phyloP scores from a whole-genome alignment of 2,329 filamentous ascomycete species.

The Hypoxylon sp. region DNA sequence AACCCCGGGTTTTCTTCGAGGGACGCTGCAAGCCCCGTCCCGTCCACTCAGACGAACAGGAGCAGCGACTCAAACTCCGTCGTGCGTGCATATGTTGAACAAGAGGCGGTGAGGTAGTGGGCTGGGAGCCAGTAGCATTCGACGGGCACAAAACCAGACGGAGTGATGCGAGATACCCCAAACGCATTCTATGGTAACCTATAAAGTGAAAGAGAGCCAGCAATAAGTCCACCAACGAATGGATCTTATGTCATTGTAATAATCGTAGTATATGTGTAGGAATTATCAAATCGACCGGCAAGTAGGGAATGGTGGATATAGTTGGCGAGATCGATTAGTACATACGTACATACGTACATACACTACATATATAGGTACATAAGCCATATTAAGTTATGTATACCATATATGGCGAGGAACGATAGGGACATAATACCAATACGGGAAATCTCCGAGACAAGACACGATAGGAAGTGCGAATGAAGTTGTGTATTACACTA shows the following conservation, averaged over 20 bases:
- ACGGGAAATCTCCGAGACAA: slow-evolving; percentile 40
- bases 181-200: slow-evolving; percentile 27
- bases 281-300: neutral
- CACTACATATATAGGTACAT: slow-evolving; percentile 4
- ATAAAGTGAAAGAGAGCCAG: slow-evolving; percentile 20
- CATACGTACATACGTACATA: neutral
- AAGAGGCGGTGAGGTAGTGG: slow-evolving; percentile 41
- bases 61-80: slow-evolving; percentile 17
- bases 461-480: slow-evolving; percentile 23
- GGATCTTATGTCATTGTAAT: neutral
- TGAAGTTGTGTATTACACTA: slow-evolving; percentile 11
- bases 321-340: slow-evolving; percentile 28
- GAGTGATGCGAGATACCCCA: slow-evolving; percentile 14
- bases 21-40: slow-evolving; percentile 32
- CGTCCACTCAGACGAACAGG: slow-evolving; percentile 34
- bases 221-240: slow-evolving; percentile 18
- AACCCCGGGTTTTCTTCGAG: slow-evolving; percentile 39
- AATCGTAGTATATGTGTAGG: slow-evolving; percentile 1
- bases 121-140: slow-evolving; percentile 27
- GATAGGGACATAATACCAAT: slow-evolving; percentile 29
- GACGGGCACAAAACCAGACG: neutral
- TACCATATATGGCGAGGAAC: slow-evolving; percentile 12
- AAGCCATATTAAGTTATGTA: slow-evolving; percentile 19
- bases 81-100: slow-evolving; percentile 29
- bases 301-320: slow-evolving; percentile 14